Conservation (phyloP, 768 basidiomycete species). For the Ramaria sp. region DNA sequence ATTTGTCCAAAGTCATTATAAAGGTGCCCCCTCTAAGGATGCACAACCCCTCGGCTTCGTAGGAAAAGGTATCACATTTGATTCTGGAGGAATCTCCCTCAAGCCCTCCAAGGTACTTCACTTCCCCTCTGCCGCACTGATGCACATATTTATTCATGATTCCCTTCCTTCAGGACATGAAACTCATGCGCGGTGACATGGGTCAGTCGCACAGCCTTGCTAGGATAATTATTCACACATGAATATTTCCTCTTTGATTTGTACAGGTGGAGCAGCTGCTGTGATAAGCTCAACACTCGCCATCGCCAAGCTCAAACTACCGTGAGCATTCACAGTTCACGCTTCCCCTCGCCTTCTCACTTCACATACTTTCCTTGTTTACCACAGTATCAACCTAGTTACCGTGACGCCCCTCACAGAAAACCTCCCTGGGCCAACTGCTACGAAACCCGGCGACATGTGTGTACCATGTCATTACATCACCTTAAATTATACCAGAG, state of each 20-base stretch:
- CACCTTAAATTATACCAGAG: too few species aligned
- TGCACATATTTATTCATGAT: not conserved
- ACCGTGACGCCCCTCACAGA: conserved; percentile 67
- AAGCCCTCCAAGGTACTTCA: conserved; percentile 62
- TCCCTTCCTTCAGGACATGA: conserved; percentile 47
- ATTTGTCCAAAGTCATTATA: conserved; percentile 51
- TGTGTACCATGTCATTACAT: conserved; percentile 18
- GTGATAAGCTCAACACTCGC: conserved; percentile 65
- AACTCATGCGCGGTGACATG: conserved; percentile 82
- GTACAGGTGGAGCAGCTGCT: conserved; percentile 63
- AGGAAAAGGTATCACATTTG: conserved; percentile 86
- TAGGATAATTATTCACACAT: not conserved
- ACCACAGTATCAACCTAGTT: conserved; percentile 58
- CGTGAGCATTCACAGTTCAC: conserved; percentile 33
- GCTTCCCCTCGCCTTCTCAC: not conserved
- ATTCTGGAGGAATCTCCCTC: conserved; percentile 79
- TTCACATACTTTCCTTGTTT: not conserved
- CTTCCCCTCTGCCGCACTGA: conserved; percentile 15
- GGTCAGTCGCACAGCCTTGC: conserved; percentile 27
- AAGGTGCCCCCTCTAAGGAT: conserved; percentile 47
- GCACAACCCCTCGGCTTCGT: conserved; percentile 63
- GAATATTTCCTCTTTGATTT: not conserved
- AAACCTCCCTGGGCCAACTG: conserved; percentile 68
- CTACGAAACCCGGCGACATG: conserved; percentile 77
- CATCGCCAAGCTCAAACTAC: conserved; percentile 72